phyloP scores from a whole-genome alignment of 345 rosid species.

The Dovyalis caffra region DNA sequence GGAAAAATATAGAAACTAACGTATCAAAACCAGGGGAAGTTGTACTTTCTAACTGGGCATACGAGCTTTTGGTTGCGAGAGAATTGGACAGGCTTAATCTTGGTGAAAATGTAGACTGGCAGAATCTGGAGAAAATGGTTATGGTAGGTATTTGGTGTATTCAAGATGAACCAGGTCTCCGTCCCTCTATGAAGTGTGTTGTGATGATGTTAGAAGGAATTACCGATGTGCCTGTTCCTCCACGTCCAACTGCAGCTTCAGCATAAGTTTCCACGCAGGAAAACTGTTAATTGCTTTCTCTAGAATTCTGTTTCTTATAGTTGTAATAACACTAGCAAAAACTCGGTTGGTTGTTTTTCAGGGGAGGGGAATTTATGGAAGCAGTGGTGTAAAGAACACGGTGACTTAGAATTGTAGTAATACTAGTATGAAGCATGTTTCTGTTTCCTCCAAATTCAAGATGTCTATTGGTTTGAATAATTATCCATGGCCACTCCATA shows the following conservation, averaged over 20 bases:
- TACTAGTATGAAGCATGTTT: neutral
- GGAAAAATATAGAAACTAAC: conserved; percentile 13
- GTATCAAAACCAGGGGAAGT: neutral
- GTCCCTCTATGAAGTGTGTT: conserved; percentile 23
- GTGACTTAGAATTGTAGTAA: no score
- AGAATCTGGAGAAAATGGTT: conserved; percentile 23
- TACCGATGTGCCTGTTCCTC: conserved; percentile 12
- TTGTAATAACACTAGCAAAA: neutral
- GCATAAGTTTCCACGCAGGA: neutral
- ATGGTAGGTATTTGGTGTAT: conserved; percentile 19
- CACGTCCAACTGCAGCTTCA: conserved; percentile 5
- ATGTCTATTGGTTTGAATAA: neutral
- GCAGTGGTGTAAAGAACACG: neutral
- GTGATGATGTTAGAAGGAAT: conserved; percentile 27
- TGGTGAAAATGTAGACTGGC: conserved; percentile 8
- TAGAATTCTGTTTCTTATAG: neutral
- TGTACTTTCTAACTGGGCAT: neutral
- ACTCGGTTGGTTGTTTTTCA: no score
- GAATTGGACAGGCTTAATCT: neutral
- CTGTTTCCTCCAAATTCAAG: neutral
- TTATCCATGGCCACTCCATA: no score
- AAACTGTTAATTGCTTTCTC: neutral
- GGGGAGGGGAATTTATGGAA: neutral
- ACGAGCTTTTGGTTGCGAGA: neutral
- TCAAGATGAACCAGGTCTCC: conserved; percentile 25